These are phyloP conservation scores for Hagleromyces aurorensis DNA, from an alignment of 805 yeast species.

Conservation along the genomic window DNA sequence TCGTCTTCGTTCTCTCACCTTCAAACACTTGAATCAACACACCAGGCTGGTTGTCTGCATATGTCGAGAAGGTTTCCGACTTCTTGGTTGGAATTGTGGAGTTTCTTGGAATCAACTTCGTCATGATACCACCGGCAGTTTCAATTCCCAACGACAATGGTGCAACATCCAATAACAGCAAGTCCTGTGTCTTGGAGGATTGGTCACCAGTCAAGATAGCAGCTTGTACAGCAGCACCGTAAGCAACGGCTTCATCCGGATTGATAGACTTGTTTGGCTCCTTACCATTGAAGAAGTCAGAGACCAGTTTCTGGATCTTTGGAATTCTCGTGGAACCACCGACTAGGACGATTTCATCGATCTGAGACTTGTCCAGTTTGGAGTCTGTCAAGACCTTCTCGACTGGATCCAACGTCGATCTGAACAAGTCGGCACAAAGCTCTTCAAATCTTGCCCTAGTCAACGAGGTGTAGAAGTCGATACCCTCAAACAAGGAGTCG, in stretches of 20 bases:
- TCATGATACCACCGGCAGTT: constrained; percentile 99
- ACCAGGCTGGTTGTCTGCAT: constrained; percentile 98
- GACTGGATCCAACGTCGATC: constrained; percentile 90
- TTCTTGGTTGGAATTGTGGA: constrained; percentile 96
- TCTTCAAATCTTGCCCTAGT: constrained; percentile 98
- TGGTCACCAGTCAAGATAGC: constrained; percentile 95
- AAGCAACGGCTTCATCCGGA: constrained; percentile 99
- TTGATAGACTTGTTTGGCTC: constrained; percentile 94
- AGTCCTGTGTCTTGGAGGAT: constrained; percentile 92
- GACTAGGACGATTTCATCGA: constrained; percentile 87
- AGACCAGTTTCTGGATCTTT: constrained; percentile 88
- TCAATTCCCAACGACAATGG: constrained; percentile 97
- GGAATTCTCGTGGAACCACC: constrained; percentile 99
- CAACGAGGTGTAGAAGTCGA: constrained; percentile 91
- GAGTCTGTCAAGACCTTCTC: constrained; percentile 91
- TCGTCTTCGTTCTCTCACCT: constrained; percentile 97
- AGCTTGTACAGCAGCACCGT: constrained; percentile 99
- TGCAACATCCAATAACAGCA: constrained; percentile 91
- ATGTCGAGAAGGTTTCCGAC: constrained; percentile 93
- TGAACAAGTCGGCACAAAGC: constrained; percentile 87
- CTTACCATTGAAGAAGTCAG: constrained; percentile 95
- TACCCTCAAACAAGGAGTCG: constrained; percentile 90
- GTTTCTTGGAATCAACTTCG: constrained; percentile 94
- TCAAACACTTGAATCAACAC: constrained; percentile 94
- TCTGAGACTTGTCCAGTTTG: constrained; percentile 80